Percentiles rank a stretch among this genome's conserved stretches.
Conservation (phyloP, 208 protist genomes). For the Leishmania martiniquensis region DNA sequence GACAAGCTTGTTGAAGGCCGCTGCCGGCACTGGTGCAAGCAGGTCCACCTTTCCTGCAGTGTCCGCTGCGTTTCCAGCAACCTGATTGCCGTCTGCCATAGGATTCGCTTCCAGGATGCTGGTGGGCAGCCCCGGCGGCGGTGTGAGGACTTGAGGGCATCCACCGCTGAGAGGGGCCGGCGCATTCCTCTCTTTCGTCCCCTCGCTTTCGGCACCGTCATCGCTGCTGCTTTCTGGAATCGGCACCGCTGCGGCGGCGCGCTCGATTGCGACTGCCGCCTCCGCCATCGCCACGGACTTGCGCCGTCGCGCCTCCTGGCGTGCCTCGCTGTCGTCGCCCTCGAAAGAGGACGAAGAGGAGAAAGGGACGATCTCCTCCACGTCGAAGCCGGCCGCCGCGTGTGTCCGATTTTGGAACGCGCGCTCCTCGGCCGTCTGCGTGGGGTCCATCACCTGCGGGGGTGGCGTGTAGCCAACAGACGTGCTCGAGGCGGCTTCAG, state of each 20-base stretch:
- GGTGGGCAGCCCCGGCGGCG: not conserved
- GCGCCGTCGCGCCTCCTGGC: constrained; percentile 6
- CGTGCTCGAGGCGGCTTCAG: not conserved
- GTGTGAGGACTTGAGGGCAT: not conserved
- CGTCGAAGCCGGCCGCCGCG: constrained; percentile 40
- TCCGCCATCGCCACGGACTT: constrained; percentile 20
- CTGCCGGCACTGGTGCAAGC: not conserved
- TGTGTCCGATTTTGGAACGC: constrained; percentile 25
- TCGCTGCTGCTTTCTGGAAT: constrained; percentile 23
- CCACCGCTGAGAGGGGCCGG: not conserved
- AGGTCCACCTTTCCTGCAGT: constrained; percentile 2
- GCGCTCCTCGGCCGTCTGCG: constrained; percentile 18
- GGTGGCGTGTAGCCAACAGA: not conserved
- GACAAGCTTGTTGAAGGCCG: not conserved
- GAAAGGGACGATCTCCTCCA: constrained; percentile 32
- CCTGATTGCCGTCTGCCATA: not conserved
- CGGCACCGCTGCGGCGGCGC: constrained; percentile 30
- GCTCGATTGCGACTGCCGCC: constrained; percentile 6
- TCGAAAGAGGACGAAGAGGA: constrained; percentile 22
- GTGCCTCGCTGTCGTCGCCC: constrained; percentile 5
- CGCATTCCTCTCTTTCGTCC: not conserved
- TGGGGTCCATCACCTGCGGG: constrained; percentile 12
- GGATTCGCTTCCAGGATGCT: not conserved
- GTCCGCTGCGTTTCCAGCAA: not conserved
- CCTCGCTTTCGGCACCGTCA: not conserved